Evolutionary conservation across 306 rosid species (phyloP).

Genomic region (Canavalia gladiata): DNA sequence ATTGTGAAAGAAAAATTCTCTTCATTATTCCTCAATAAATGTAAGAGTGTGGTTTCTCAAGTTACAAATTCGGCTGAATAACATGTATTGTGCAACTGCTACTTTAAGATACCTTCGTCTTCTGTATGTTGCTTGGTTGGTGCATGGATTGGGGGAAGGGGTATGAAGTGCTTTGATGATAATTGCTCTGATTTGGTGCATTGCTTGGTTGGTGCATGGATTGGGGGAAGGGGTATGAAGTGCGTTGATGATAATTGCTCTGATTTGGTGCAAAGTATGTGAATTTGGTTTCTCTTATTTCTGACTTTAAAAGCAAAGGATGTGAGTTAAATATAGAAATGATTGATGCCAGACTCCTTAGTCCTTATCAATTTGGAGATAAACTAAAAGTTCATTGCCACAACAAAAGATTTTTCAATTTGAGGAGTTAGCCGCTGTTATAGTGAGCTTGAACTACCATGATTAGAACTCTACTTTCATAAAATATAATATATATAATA

Average conservation of each 20-base stretch:
- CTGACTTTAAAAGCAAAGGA: conserved; percentile 19
- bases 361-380: conserved; percentile 11
- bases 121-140: conserved; percentile 36
- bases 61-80: neutral
- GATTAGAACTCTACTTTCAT: neutral
- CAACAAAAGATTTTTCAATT: neutral
- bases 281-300: conserved; percentile 35
- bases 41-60: conserved; percentile 30
- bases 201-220: conserved; percentile 38
- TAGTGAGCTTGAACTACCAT: conserved; percentile 6
- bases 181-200: conserved; percentile 39
- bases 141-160: neutral
- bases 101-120: neutral
- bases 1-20: conserved; percentile 1
- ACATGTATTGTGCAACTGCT: conserved; percentile 32
- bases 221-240: neutral
- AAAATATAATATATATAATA: neutral
- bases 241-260: conserved; percentile 37
- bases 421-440: conserved; percentile 15
- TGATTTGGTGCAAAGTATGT: conserved; percentile 24
- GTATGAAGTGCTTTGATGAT: conserved; percentile 26
- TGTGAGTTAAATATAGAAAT: neutral
- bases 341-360: conserved; percentile 16
- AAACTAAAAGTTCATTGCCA: conserved; percentile 26
- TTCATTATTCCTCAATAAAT: neutral